A percentile compares a stretch with the other conserved stretches of the same genome.
These are phyloP conservation scores for Monilinia polystroma DNA, from an alignment of 2,329 filamentous ascomycete species.

Conservation along the genomic window DNA sequence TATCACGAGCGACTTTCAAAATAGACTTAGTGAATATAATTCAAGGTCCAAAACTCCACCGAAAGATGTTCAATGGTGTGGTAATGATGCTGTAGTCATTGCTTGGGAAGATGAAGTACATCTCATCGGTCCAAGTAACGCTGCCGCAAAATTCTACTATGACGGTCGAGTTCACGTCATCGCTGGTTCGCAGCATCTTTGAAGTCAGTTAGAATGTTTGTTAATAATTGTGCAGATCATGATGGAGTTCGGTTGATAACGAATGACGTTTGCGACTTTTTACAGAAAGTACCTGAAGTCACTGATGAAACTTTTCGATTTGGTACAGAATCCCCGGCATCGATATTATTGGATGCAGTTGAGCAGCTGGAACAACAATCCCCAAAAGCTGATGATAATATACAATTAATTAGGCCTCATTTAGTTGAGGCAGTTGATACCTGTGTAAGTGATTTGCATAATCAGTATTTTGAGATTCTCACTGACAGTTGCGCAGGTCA, in stretches of 20 bases:
- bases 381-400: slow-evolving; percentile 95
- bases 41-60: slow-evolving; percentile 82
- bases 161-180: slow-evolving; percentile 87
- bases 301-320: slow-evolving; percentile 87
- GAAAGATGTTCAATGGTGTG: slow-evolving; percentile 92
- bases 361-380: slow-evolving; percentile 90
- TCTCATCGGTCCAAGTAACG: slow-evolving; percentile 80
- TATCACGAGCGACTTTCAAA: slow-evolving; percentile 93
- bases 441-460: slow-evolving; percentile 52
- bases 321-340: slow-evolving; percentile 83
- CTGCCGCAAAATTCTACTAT: slow-evolving; percentile 78
- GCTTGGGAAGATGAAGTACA: slow-evolving; percentile 99
- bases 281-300: slow-evolving; percentile 88
- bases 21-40: slow-evolving; percentile 86
- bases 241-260: slow-evolving; percentile 91
- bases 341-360: slow-evolving; percentile 89
- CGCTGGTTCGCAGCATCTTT: slow-evolving; percentile 58
- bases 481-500: slow-evolving; percentile 49
- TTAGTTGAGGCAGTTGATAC: slow-evolving; percentile 91
- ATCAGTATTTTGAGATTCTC: background rate
- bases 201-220: background rate
- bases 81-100: slow-evolving; percentile 87
- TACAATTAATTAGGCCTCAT: slow-evolving; percentile 85
- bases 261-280: slow-evolving; percentile 92
- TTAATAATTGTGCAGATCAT: slow-evolving; percentile 48